phyloP scores from a whole-genome alignment of 2,329 filamentous ascomycete genomes.

The Nothophaeocryptopus gaeumannii region DNA sequence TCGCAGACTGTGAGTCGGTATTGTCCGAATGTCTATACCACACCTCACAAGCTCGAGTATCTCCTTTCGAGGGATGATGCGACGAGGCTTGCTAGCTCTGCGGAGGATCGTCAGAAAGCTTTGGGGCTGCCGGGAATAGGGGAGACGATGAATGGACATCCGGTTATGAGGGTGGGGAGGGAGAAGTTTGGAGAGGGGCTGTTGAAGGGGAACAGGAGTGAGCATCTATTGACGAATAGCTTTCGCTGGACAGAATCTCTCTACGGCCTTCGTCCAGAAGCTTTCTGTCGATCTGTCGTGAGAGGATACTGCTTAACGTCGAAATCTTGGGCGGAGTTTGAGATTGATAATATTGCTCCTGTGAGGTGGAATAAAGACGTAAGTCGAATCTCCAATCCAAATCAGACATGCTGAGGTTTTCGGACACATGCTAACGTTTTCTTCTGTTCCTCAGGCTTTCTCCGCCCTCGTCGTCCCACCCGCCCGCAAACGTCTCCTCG shows the following conservation, averaged over 20 bases:
- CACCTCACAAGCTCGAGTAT: slow-evolving; percentile 15
- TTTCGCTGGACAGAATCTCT: slow-evolving; percentile 18
- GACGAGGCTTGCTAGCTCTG: slow-evolving; percentile 6
- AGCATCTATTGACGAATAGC: background rate
- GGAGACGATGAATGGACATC: slow-evolving; percentile 10
- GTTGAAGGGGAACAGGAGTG: background rate
- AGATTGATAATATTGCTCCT: slow-evolving; percentile 11
- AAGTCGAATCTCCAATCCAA: too few species aligned
- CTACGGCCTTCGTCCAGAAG: slow-evolving; percentile 13
- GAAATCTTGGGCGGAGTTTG: slow-evolving; percentile 23
- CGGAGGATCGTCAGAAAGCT: slow-evolving; percentile 1
- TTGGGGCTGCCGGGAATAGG: slow-evolving; percentile 7
- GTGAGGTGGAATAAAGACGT: slow-evolving; percentile 19
- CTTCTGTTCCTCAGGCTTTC: slow-evolving; percentile 7
- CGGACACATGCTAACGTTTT: too few species aligned
- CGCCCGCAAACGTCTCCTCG: slow-evolving; percentile 18
- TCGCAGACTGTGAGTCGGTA: slow-evolving; percentile 12
- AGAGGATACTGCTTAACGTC: slow-evolving; percentile 17
- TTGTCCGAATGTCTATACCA: slow-evolving; percentile 14
- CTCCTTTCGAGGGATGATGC: slow-evolving; percentile 13
- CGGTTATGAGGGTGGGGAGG: slow-evolving; percentile 6
- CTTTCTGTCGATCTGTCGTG: slow-evolving; percentile 17
- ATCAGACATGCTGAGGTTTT: too few species aligned
- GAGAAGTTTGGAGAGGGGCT: slow-evolving; percentile 1
- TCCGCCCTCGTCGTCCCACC: slow-evolving; percentile 18